These are phyloP conservation scores for Senna tora DNA, from an alignment of 306 rosid genomes.

Conservation along the genomic window DNA sequence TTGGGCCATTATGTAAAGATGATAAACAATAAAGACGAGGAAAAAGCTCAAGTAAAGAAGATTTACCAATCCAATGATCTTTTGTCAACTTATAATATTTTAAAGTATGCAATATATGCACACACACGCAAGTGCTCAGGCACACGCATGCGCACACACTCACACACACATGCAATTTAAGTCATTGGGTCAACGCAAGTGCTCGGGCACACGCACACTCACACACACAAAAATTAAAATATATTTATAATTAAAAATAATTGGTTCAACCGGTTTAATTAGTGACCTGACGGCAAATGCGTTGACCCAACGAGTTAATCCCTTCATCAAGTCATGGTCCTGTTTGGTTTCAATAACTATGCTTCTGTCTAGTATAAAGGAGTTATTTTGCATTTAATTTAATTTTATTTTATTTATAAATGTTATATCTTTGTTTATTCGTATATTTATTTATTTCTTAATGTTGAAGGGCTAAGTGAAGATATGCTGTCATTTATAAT, in stretches of 20 bases:
- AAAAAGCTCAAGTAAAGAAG: too few species aligned
- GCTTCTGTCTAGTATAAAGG: constrained; percentile 13
- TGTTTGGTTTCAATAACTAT: background rate
- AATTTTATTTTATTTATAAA: background rate
- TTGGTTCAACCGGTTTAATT: background rate
- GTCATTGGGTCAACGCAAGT: too few species aligned
- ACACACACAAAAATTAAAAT: too few species aligned
- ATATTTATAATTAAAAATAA: background rate
- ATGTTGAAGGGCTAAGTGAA: background rate
- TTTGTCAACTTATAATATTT: too few species aligned
- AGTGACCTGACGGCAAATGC: background rate
- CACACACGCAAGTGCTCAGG: too few species aligned
- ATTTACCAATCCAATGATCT: too few species aligned
- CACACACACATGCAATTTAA: too few species aligned
- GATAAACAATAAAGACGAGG: too few species aligned
- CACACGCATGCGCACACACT: too few species aligned
- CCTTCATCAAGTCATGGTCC: background rate
- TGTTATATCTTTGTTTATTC: background rate
- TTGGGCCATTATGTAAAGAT: too few species aligned
- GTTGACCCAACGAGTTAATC: background rate
- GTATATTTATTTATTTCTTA: background rate
- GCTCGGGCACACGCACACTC: too few species aligned
- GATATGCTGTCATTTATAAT: constrained; percentile 6
- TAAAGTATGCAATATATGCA: too few species aligned
- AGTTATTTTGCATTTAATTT: background rate